Evolutionary conservation across 2,329 filamentous ascomycete species (phyloP), one percentile per base, ranked within the genome.

Genomic region (Zopfia rhizophila): DNA sequence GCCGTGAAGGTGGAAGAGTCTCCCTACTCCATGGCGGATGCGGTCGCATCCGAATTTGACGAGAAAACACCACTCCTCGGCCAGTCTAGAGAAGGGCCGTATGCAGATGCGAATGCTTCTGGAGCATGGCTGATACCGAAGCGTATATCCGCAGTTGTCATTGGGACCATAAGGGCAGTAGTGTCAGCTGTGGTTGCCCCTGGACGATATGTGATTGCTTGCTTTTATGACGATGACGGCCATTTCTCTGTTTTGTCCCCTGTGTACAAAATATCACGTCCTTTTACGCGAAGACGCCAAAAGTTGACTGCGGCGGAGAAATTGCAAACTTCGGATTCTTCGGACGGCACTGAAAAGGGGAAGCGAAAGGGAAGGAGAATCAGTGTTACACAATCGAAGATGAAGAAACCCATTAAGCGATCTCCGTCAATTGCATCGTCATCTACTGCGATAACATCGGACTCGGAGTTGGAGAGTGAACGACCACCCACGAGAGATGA

Each of bases 141-240:
- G 70, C 84, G 85, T 60, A 80, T 97, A 48, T 86, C 86, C 29
- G 82, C 83, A 46, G 84, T 85, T 48, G 76, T 97, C 45, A 81
- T 93, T 50, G 85, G 88, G 58, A 89, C 90, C 5, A 79, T 96
- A 59, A 85, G 86, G 57, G 89, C 90, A 75, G 79, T 97, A 33
- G 74, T 96, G 43, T 87, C 88, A 37, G 89, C 90, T 11, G 75
- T 97, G 49, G 83, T 88, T 18, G 86, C 88, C 16, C 93, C 93
- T 1, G 89, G 87, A 13, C 82, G 91, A 37, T 97, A 93, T 72
- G 74, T 96, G 44, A 84, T 92, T 49, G 87, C 89, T 55, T 91
- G 83, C 66, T 88, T 97, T 61, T 93, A 89, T 74, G 87, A 95
- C 64, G 86, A 91, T 32, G 77, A 89, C 46, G 91, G 91, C 38